Evolutionary conservation across 805 yeast genomes (phyloP), one percentile per base, ranked within the genome.

Genomic region (Lachancea dasiensis): DNA sequence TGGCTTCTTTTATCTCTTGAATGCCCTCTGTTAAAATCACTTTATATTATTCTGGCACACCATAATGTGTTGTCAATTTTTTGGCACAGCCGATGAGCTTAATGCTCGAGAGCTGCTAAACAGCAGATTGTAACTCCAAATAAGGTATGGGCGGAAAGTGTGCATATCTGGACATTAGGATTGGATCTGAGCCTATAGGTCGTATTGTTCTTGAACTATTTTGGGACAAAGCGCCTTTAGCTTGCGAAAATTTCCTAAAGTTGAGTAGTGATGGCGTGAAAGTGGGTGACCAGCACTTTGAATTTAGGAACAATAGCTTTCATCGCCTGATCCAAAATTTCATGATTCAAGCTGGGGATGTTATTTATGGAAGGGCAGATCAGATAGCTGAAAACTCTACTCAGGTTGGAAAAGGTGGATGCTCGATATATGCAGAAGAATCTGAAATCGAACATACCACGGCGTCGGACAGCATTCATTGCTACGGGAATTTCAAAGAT

Each of bases 321-420:
- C 82, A 79, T 48, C 64, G 85, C 39, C 74, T 80, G 2, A 65
- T 82, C 36, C 77, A 73, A 51, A 82, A 79, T 53, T 83, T 83
- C 51, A 74, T 81, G 67, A 61, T 82, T 13, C 89, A 81, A 56
- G 78, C 76, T 3, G 89, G 89, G 27, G 85, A 79, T 51, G 51
- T 72, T 2, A 54, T 60, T 1, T 56, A 65, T 51, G 76, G 75
- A 6, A 57, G 64, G 3, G 35, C 43, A 6, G 50, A 46, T 16
- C 33, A 20, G 13, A 20, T n/a, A 6, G 11, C 22, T 19, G 36
- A 37, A 7, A 51, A 51, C 23, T 40, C 50, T 6, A 57, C 57
- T 7, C 46, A 51, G 7, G 47, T 64, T 30, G 78, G 60, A 3
- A 60, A 51, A 26, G 72, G 79, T 31, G 79, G 77, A 7, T 61